Base-by-base conservation (phyloP, 352 stramenopile species). In the Pythium phragmiticola region DNA sequence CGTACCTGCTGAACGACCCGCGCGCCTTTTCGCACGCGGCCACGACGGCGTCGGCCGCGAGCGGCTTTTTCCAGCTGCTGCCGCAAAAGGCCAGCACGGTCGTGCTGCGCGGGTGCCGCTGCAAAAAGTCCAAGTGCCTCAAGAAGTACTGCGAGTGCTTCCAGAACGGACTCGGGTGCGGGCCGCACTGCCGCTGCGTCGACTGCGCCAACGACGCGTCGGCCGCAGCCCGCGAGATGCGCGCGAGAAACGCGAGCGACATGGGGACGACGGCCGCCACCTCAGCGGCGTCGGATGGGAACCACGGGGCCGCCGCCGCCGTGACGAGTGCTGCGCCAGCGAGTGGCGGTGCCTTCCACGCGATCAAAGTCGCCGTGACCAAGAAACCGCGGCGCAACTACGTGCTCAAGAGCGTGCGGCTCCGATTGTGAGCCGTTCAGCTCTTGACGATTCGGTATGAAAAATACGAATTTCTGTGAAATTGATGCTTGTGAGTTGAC, bases 101-200 rank as follows among this genome's bases (percentile, higher is more conserved):
- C 30, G 80, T 90, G 63, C 74, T 88, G 57, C 79, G 83, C 4
- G 91, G 94, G 13, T 99, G 97, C 66, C 92, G 92, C 65, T 99
- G 97, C 81, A 98, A 98, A 65, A 98, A 98, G 68, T 98, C 89
- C 57, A 91, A 90, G 63, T 99, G 97, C 84, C 75, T 98, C 23
- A 99, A 99, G 73, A 99, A 99, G 64, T 95, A 99, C 77, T 99
- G 97, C 77, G 95, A 98, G 73, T 99, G 97, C 76, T 99, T 98
- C 74, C 84, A 98, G 75, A 97, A 94, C 72, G 85, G 66, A 63
- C 89, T 90, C 52, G 83, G 70, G 76, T 98, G 97, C 69, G 94
- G 92, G 7, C 74, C 78, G 21, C 83, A 94, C 62, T 99, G 96
- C 73, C 97, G 97, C 66, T 99, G 97, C 71, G 75, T 82, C 48